Base-by-base conservation (phyloP, 495 filamentous ascomycete species). In the Penicillium steckii region DNA sequence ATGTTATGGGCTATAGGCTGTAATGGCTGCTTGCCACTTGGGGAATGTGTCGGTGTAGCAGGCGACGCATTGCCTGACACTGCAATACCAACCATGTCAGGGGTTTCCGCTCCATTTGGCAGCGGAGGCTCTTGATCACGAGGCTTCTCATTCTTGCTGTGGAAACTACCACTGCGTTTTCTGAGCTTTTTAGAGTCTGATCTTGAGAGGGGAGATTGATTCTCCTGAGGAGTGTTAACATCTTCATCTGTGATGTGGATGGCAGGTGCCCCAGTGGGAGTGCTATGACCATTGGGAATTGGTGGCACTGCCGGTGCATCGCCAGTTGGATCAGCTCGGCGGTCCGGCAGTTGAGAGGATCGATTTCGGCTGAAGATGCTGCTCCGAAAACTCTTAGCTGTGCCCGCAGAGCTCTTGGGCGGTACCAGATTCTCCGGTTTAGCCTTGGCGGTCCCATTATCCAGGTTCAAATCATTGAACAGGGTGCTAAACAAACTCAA, bases 401-500 rank as follows among this genome's bases (percentile, higher is more conserved):
- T 91, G 2, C 86, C 84, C 7, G 83, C 75, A 22, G 86, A 81
- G 62, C 80, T 91, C 64, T 85, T 86, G 7, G 87, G 83, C 5
- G 85, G 84, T 22, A 80, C 74, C 42, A 73, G 57, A 32, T 67
- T 68, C 27, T 63, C 64, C 8, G 49, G 23, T 29, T 65, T 60
- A 24, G 55, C 57, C 24, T 61, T 59, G 9, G 55, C 56, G 4
- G 54, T 57, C 10, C 66, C 55, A 4, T 45, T 41, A 30, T 73
- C 71, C 41, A 72, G 61, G 13, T 71, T 65, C 17, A 76, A 62
- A 24, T 84, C 78, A 7, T 81, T 85, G 67, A 97, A 97, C 8
- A 96, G 70, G 51, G 85, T 76, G 8, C 80, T 78, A 57, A 93
- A 97, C 4, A 97, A 74, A n/a, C 81, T 80, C 22, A 97, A 73